phyloP scores from a whole-genome alignment of 495 filamentous ascomycete genomes.

The Aspergillus nidulans region DNA sequence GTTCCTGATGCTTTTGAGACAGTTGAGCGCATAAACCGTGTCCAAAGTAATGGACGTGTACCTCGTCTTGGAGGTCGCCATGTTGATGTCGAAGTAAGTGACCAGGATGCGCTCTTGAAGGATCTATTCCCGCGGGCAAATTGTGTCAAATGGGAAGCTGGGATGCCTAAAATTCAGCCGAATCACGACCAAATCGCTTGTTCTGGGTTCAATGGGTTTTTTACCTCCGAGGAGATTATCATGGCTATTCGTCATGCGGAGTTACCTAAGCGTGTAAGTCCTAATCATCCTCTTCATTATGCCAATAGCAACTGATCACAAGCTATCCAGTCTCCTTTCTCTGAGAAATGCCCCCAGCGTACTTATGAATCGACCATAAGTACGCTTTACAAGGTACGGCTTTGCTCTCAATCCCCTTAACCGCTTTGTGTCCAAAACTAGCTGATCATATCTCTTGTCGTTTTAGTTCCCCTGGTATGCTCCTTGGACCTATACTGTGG shows the following conservation, averaged over 20 bases:
- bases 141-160: slow-evolving; percentile 56
- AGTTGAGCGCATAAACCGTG: slow-evolving; percentile 23
- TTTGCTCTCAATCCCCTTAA: neutral
- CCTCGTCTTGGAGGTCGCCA: slow-evolving; percentile 60
- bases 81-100: slow-evolving; percentile 58
- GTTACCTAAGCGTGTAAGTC: slow-evolving; percentile 60
- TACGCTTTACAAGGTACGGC: slow-evolving; percentile 61
- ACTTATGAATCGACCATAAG: slow-evolving; percentile 72
- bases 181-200: slow-evolving; percentile 49
- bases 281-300: neutral
- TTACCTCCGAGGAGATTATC: slow-evolving; percentile 67
- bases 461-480: slow-evolving; percentile 65
- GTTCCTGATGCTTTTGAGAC: slow-evolving; percentile 49
- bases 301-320: neutral
- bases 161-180: slow-evolving; percentile 39
- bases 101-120: slow-evolving; percentile 57
- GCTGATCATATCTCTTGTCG: slow-evolving; percentile 8
- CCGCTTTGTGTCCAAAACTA: neutral
- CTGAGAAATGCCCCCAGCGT: slow-evolving; percentile 61
- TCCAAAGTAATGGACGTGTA: slow-evolving; percentile 44
- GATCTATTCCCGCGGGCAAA: slow-evolving; percentile 65
- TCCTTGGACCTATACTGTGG: slow-evolving; percentile 57
- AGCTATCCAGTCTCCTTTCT: slow-evolving; percentile 54
- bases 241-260: slow-evolving; percentile 64
- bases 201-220: slow-evolving; percentile 63